Evolutionary conservation across 2,329 filamentous ascomycete species (phyloP).

Genomic region (Cercospora sesami): DNA sequence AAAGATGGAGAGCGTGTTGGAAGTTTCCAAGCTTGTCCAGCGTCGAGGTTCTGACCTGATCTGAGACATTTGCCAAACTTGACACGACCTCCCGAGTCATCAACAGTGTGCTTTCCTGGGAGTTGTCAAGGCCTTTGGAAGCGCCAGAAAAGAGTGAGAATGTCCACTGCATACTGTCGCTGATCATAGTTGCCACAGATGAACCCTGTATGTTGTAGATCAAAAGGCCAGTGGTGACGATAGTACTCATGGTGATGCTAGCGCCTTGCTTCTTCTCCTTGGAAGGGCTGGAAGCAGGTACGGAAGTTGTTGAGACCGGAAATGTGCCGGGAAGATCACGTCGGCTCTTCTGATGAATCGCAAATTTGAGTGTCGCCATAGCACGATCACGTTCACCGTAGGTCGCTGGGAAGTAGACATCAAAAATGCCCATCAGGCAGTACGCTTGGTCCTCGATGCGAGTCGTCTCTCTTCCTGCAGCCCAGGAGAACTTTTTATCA

Average conservation of each 20-base stretch:
- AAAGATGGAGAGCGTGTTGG: not conserved
- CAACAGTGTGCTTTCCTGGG: not conserved
- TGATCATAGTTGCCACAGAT: not conserved
- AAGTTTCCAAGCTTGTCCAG: not conserved
- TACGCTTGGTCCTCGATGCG: constrained; percentile 1
- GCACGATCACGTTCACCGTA: not conserved
- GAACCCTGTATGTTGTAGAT: not conserved
- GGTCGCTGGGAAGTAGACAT: not conserved
- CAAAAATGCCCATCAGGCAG: not conserved
- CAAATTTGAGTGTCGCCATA: not conserved
- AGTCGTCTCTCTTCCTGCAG: not conserved
- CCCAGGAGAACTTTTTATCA: not conserved
- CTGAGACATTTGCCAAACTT: not conserved
- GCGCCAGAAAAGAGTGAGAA: not conserved
- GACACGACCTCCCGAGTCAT: not conserved
- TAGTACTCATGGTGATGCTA: not conserved
- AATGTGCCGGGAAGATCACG: not conserved
- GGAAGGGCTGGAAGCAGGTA: not conserved
- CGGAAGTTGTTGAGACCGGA: not conserved
- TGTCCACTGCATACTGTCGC: not conserved
- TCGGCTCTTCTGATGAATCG: not conserved
- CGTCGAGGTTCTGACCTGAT: not conserved
- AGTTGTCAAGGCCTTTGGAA: not conserved
- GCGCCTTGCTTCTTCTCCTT: not conserved
- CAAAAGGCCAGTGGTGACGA: not conserved